A percentile compares a stretch with the other conserved stretches of the same genome.
Conservation (phyloP, 2,329 filamentous ascomycete genomes). For the Westerdykella aurantiaca region DNA sequence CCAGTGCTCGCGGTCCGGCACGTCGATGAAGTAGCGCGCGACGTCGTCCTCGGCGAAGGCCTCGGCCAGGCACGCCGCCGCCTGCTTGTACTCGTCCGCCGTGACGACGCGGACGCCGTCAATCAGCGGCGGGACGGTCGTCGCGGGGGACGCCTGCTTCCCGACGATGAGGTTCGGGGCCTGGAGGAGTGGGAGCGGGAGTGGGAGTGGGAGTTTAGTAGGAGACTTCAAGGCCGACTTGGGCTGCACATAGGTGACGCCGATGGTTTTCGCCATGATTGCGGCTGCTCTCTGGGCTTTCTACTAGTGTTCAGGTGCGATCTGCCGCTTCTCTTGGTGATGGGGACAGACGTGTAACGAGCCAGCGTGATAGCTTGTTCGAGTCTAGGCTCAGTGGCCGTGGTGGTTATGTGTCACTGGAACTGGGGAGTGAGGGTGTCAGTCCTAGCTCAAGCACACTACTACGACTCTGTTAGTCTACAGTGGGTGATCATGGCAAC, state of each 20-base stretch:
- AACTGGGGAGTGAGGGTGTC: constrained; percentile 16
- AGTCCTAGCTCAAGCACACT: too few relatives aligned
- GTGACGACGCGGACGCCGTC: constrained; percentile 58
- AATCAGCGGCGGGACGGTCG: constrained; percentile 18
- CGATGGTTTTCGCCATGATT: constrained; percentile 44
- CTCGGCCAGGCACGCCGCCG: constrained; percentile 65
- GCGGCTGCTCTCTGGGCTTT: constrained; percentile 33
- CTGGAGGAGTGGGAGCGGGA: constrained; percentile 23
- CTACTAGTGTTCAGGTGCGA: constrained; percentile 44
- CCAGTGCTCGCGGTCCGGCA: constrained; percentile 59
- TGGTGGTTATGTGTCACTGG: constrained; percentile 28
- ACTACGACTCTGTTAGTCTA: background rate
- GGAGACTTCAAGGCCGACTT: constrained; percentile 39
- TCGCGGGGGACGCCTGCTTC: constrained; percentile 22
- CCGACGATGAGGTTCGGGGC: constrained; percentile 26
- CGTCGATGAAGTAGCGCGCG: constrained; percentile 67
- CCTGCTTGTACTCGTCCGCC: constrained; percentile 64
- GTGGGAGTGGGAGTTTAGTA: background rate
- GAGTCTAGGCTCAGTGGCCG: constrained; percentile 20
- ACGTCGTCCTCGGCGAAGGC: constrained; percentile 72
- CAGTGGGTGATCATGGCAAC: background rate
- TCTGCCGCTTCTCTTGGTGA: constrained; percentile 44
- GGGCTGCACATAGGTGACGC: constrained; percentile 29
- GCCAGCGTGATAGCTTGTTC: constrained; percentile 38
- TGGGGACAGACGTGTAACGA: constrained; percentile 32